Evolutionary conservation across 805 yeast species (phyloP), one percentile per base, ranked within the genome.

Genomic region (Monosporozyma solicola): DNA sequence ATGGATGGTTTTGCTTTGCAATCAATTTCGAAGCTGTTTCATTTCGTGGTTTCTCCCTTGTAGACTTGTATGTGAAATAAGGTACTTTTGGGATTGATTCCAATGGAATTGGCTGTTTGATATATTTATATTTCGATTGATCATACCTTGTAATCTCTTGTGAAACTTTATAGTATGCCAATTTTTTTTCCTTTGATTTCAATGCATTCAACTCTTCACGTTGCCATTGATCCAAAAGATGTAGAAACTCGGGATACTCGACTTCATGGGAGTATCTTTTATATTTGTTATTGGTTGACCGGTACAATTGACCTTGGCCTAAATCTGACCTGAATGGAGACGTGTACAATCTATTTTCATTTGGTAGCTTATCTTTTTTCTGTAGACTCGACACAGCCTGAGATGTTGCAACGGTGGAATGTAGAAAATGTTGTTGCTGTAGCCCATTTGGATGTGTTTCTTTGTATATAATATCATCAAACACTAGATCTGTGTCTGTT

Each of bases 211-310:
- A 47, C 24, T 54, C 41, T 45, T 52, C 48, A 16, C 49, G 47
- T 53, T 66, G 70, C 37, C 56, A 57, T 46, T 50, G 54, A 53
- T 66, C 69, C 48, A 54, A 61, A 20, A 54, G 53, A 25, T 52
- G 53, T 49, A 66, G 47, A 37, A 55, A 55, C 15, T 54, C 32
- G 5, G 69, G 69, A 49, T 63, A 62, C 11, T 56, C 53, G 33
- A 65, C 64, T 46, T 61, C 68, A 53, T 58, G 61, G 3, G 68
- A 66, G 24, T 62, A 55, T 47, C 56, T 59, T n/a, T 55, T 50
- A 1, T 53, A 43, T 22, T 51, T 53, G 2, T 61, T 50, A 16
- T 54, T 56, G 20, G 57, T 55, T 51, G 56, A 63, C 16, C 66
- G 29, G 2, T 45, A 66, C 41, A 61, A 37, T 44, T 61, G 56